Base-by-base conservation (phyloP, 768 basidiomycete genomes). In the Sporobolomyces roseus region DNA sequence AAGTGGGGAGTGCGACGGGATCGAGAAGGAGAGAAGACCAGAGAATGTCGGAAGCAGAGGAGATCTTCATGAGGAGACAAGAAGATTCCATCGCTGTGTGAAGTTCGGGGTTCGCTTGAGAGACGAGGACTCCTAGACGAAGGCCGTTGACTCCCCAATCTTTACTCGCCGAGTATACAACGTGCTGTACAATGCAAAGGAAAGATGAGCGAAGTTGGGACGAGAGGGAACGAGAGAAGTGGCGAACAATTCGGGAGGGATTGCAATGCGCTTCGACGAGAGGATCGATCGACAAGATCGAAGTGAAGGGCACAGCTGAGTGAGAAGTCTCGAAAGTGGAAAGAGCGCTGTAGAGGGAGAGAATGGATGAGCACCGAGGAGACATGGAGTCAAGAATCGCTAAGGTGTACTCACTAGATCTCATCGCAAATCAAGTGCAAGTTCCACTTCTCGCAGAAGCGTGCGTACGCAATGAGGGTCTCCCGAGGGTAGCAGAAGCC, bases 101-200 rank as follows among this genome's bases (percentile, higher is more conserved):
- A 2, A 77, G 55, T 6, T 61, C 58, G 13, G 70, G 65, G 66
- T 77, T 77, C n/a, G 69, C 56, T 65, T 74, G 74, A 52, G 74
- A 73, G 16, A 75, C 71, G 55, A 77, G 65, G 12, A 70, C 73
- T 27, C 73, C 76, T 41, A 74, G 55, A 2, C 76, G 68, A 21
- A 77, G 63, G 1, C 76, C 76, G 66, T 77, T 77, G 55, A 62
- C 59, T 12, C 73, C 68, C 63, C 72, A 77, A 51, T 77, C 76
- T 53, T 77, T 76, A 25, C 59, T 63, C n/a, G 74, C 65, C 45
- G 65, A 66, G 50, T 73, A 74, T 1, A 65, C 59, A 50, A 33
- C 23, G 65, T 64, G 60, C 58, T 60, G 32, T 3, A 43, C 4
- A 9, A 27, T 6, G 36, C n/a, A 13, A 32, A 16, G 38, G 41